Base-by-base conservation (phyloP, 2,329 filamentous ascomycete species). In the Calonectria pseudoreteaudii region DNA sequence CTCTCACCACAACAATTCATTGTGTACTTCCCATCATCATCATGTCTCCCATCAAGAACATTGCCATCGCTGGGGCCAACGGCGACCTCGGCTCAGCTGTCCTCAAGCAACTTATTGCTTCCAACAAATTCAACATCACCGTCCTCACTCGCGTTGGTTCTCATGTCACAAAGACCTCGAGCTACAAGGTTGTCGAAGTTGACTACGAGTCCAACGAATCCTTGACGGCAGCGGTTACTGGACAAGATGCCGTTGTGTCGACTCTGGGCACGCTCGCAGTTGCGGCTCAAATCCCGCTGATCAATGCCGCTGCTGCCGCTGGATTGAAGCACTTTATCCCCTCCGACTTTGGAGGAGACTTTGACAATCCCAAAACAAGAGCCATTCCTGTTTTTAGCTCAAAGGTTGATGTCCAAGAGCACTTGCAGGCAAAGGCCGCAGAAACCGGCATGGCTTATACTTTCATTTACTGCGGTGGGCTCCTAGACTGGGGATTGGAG, bases 261-360 rank as follows among this genome's bases (percentile, higher is more conserved):
- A 77, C 81, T 4, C 23, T 83, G 44, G 78, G 73, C 14, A 78
- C 80, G n/a, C 85, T 85, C 2, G 83, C 86, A 0, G 82, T 91
- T 41, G 83, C 83, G 26, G 73, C 68, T 9, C 83, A 84, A 67
- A 56, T 62, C 10, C 79, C 87, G 14, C 83, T 93, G 56, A 86
- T 93, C 60, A 88, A 93, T 41, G 92, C 91, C 0, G 88, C 91
- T 44, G 84, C 90, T 41, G 86, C 87, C 3, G 90, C 90, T 4
- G 90, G 91, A 6, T 90, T 93, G 0, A 86, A 91, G 79, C 87
- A 90, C 16, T 91, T 93, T 83, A 83, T 93, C 31, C 91, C 91
- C 1, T 89, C 89, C 2, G 91, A 93, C 72, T 93, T 88, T 60
- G 86, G 85, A 38, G 76, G 79, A 38, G 80, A 87, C 83, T 73